Percentiles rank a stretch among this genome's conserved stretches.
Conservation (phyloP, 176 grass and related monocot genomes). For the Oryza australiensis region DNA sequence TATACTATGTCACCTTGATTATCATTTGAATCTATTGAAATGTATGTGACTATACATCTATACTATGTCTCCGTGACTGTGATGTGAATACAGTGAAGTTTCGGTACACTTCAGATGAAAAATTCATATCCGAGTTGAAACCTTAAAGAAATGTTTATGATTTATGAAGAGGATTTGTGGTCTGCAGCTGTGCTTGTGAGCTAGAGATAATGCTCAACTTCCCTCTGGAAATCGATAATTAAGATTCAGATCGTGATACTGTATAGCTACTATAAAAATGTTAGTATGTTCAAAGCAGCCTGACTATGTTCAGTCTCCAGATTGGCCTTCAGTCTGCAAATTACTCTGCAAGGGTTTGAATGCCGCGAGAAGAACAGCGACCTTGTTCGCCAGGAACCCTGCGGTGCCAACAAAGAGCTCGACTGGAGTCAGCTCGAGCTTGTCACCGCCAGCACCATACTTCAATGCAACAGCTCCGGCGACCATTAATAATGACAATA, state of each 20-base stretch:
- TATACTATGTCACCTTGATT: not conserved
- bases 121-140: not conserved
- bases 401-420: slow-evolving; percentile 65
- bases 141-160: not conserved
- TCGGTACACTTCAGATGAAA: not conserved
- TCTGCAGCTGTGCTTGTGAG: not conserved
- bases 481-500: slow-evolving; percentile 54
- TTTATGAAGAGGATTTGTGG: not conserved
- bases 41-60: not conserved
- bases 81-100: not conserved
- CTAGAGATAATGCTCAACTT: not conserved
- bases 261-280: not conserved
- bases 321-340: slow-evolving; percentile 39
- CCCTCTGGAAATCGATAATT: not conserved
- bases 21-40: not conserved
- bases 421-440: slow-evolving; percentile 43
- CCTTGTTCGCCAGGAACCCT: slow-evolving; percentile 69
- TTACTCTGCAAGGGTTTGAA: slow-evolving; percentile 80
- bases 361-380: slow-evolving; percentile 68
- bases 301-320: not conserved
- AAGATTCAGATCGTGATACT: not conserved
- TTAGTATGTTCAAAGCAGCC: not conserved
- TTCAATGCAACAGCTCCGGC: slow-evolving; percentile 50
- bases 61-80: not conserved
- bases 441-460: slow-evolving; percentile 57